These are phyloP conservation scores for Malus hybrid DNA, from an alignment of 331 rosid species.

Conservation along the genomic window DNA sequence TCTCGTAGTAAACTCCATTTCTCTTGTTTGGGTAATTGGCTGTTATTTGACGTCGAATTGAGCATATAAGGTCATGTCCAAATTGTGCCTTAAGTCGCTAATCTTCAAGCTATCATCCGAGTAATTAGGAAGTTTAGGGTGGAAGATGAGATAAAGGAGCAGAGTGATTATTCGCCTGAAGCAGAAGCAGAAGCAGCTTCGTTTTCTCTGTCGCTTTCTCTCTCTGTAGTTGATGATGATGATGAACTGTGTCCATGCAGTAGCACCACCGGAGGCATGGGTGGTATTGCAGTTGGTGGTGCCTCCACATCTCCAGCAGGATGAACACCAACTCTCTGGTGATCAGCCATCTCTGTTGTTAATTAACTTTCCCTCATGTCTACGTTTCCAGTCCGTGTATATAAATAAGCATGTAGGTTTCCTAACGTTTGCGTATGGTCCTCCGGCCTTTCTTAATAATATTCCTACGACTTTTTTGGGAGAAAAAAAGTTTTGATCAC, in stretches of 20 bases:
- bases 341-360: conserved; percentile 37
- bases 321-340: conserved; percentile 39
- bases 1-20: conserved; percentile 70
- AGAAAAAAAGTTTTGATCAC: not conserved
- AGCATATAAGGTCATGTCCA: conserved; percentile 62
- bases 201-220: not conserved
- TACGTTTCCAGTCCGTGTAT: not conserved
- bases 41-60: conserved; percentile 67
- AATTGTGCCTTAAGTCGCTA: conserved; percentile 50
- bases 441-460: not conserved
- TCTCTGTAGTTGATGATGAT: not conserved
- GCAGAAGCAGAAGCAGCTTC: not conserved
- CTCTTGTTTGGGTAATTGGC: conserved; percentile 64
- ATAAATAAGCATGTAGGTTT: too few relatives aligned
- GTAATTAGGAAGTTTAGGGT: conserved; percentile 71
- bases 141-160: conserved; percentile 40
- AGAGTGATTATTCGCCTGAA: not conserved
- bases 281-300: not conserved
- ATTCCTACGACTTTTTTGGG: not conserved
- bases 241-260: not conserved
- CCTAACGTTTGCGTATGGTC: not conserved
- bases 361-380: not conserved
- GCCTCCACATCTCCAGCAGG: conserved; percentile 17
- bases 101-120: conserved; percentile 56
- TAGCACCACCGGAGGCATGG: not conserved